phyloP scores from a whole-genome alignment of 352 stramenopile genomes.

The Phytophthora lateralis region DNA sequence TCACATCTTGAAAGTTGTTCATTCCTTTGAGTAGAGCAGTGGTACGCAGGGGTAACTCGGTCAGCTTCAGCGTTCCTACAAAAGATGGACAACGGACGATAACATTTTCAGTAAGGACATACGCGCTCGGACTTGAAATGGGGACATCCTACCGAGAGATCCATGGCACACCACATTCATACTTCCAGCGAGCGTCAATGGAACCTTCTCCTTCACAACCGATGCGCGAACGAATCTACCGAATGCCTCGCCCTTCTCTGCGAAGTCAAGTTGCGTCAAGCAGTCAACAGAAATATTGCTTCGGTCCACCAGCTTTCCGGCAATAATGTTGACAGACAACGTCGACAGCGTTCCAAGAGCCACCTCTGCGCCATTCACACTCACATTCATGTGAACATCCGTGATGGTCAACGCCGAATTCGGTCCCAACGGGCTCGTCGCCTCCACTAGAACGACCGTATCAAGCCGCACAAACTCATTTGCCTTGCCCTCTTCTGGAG shows the following conservation, averaged over 20 bases:
- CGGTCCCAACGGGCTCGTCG: conserved; percentile 65
- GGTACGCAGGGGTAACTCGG: conserved; percentile 52
- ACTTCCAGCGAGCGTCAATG: conserved; percentile 51
- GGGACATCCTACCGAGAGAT: conserved; percentile 53
- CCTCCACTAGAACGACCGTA: conserved; percentile 68
- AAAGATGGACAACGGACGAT: conserved; percentile 5
- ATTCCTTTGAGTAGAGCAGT: conserved; percentile 58
- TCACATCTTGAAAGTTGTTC: conserved; percentile 66
- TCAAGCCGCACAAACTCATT: conserved; percentile 54
- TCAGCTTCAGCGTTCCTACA: conserved; percentile 57
- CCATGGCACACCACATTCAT: conserved; percentile 70
- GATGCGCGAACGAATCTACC: conserved; percentile 74
- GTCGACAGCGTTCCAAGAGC: conserved; percentile 59
- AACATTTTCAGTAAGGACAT: conserved; percentile 7
- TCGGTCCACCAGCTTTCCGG: conserved; percentile 55
- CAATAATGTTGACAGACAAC: conserved; percentile 55
- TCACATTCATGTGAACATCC: conserved; percentile 67
- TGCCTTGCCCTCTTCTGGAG: conserved; percentile 44
- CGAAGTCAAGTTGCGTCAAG: conserved; percentile 51
- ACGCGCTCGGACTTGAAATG: not conserved
- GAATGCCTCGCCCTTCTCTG: conserved; percentile 51
- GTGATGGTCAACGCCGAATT: conserved; percentile 63
- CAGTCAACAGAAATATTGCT: conserved; percentile 81
- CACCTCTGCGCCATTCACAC: conserved; percentile 43
- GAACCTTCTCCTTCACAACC: conserved; percentile 51